A percentile compares a stretch with the other conserved stretches of the same genome.
These are phyloP conservation scores for Diaporthe humulicola DNA, from an alignment of 2,329 filamentous ascomycete genomes.

Conservation along the genomic window DNA sequence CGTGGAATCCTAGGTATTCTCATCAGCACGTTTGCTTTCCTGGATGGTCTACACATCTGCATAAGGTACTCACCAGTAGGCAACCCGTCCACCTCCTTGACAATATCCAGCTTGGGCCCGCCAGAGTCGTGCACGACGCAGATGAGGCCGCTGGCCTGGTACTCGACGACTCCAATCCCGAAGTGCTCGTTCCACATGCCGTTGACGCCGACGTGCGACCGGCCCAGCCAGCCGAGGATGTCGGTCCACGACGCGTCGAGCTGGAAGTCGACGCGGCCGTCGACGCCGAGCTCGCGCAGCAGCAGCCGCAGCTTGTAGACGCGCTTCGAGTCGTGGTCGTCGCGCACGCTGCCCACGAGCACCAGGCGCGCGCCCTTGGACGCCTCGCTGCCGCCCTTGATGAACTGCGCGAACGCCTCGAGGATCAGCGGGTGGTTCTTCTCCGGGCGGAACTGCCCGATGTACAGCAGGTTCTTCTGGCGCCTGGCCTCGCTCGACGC, in stretches of 20 bases:
- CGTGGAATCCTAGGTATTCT: slow-evolving; percentile 78
- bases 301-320: slow-evolving; percentile 92
- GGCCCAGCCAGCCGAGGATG: slow-evolving; percentile 83
- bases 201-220: slow-evolving; percentile 88
- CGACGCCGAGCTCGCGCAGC: slow-evolving; percentile 87
- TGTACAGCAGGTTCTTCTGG: slow-evolving; percentile 84
- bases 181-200: slow-evolving; percentile 99
- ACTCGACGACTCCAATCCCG: slow-evolving; percentile 97
- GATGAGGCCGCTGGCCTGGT: slow-evolving; percentile 94
- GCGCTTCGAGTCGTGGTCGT: slow-evolving; percentile 81
- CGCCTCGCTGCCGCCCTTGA: slow-evolving; percentile 67
- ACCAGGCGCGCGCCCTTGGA: slow-evolving; percentile 76
- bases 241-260: slow-evolving; percentile 91
- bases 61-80: slow-evolving; percentile 73
- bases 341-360: slow-evolving; percentile 92
- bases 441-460: slow-evolving; percentile 96
- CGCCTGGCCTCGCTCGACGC: slow-evolving; percentile 76
- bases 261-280: slow-evolving; percentile 87
- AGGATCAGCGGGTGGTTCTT: slow-evolving; percentile 95
- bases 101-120: slow-evolving; percentile 94
- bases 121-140: slow-evolving; percentile 94
- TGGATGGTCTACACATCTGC: neutral
- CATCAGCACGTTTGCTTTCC: slow-evolving; percentile 40
- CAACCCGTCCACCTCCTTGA: slow-evolving; percentile 81
- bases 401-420: slow-evolving; percentile 84